Evolutionary conservation across 2,329 filamentous ascomycete genomes (phyloP).

Genomic region (Cadophora malorum): DNA sequence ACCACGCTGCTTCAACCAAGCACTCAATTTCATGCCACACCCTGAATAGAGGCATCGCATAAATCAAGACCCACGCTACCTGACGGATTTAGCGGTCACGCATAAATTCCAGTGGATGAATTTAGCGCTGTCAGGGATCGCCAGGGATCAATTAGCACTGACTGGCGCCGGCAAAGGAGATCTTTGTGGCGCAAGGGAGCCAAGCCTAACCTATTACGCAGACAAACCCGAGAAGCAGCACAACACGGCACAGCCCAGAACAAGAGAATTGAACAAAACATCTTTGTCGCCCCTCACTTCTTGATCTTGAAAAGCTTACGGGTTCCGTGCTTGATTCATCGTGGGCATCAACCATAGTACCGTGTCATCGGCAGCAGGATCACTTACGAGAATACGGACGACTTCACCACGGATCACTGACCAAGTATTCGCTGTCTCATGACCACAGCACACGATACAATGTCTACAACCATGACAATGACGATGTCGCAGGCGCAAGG

Average conservation of each 20-base stretch:
- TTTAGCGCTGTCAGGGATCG: slow-evolving; percentile 15
- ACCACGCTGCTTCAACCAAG: neutral
- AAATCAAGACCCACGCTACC: neutral
- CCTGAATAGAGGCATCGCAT: neutral
- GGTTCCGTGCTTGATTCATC: neutral
- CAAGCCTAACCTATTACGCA: neutral
- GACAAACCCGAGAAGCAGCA: neutral
- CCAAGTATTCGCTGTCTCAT: slow-evolving; percentile 17
- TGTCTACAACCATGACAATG: slow-evolving; percentile 45
- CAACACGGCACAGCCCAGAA: neutral
- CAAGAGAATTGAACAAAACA: slow-evolving; percentile 16
- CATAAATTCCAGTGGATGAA: slow-evolving; percentile 9
- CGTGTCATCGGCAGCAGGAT: neutral
- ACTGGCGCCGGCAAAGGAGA: slow-evolving; percentile 18
- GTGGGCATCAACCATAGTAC: neutral
- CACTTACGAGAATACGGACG: slow-evolving; percentile 13
- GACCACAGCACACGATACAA: slow-evolving; percentile 29
- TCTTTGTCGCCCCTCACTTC: slow-evolving; percentile 8
- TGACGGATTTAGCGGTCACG: slow-evolving; percentile 4
- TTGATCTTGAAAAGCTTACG: neutral
- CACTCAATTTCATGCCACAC: slow-evolving; percentile 3
- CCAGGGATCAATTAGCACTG: slow-evolving; percentile 15
- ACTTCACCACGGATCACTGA: slow-evolving; percentile 5
- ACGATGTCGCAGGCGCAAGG: slow-evolving; percentile 38
- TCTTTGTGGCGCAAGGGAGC: slow-evolving; percentile 16